Evolutionary conservation across 208 protist species (phyloP).

Genomic region (Wallacemonas sp.): DNA sequence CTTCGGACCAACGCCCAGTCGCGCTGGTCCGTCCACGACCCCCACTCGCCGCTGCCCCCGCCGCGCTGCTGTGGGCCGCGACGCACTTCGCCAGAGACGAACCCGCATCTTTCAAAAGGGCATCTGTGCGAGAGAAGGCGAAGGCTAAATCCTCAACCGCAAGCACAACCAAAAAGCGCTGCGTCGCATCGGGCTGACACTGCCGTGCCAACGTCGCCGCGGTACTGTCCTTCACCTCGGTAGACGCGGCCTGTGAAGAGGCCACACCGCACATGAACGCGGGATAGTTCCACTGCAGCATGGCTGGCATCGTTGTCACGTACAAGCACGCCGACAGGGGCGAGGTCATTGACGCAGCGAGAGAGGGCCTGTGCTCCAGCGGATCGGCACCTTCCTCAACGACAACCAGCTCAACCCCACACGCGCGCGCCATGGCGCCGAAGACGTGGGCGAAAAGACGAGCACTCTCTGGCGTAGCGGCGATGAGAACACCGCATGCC

Average conservation of each 20-base stretch:
- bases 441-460: not conserved
- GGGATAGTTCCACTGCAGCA: constrained; percentile 12
- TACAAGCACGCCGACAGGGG: not conserved
- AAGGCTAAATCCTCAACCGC: constrained; percentile 6
- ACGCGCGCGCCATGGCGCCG: not conserved
- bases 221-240: not conserved
- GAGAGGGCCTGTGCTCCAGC: not conserved
- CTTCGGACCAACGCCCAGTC: not conserved
- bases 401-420: constrained; percentile 11
- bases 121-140: not conserved
- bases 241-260: not conserved
- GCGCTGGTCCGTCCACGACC: not conserved
- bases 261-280: not conserved
- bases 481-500: constrained; percentile 12
- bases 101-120: not conserved
- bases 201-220: not conserved
- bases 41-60: not conserved
- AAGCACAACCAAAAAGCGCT: constrained; percentile 6
- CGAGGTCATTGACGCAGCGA: not conserved
- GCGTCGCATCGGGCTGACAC: not conserved
- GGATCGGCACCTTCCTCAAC: constrained; percentile 7
- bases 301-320: constrained; percentile 3
- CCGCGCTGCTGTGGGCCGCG: not conserved
- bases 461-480: not conserved
- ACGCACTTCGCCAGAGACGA: not conserved